Conservation (phyloP, 257 asterid species). For the Gentiana straminea region DNA sequence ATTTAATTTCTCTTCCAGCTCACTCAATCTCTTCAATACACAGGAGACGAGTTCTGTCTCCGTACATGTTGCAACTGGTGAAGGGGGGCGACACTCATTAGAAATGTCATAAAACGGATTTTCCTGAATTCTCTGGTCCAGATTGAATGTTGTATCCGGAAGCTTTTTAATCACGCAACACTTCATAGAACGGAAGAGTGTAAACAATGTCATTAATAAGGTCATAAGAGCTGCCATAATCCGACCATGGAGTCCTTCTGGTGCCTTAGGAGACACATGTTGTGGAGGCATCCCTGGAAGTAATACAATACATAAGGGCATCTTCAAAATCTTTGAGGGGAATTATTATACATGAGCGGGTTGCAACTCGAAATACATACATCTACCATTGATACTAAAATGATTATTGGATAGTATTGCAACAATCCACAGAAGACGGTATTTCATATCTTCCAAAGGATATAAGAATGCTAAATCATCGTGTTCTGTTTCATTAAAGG, state of each 20-base stretch:
- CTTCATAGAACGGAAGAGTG: conserved; percentile 47
- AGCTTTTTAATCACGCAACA: conserved; percentile 39
- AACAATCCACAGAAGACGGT: too few species aligned
- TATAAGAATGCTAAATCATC: too few species aligned
- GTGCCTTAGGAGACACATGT: conserved; percentile 38
- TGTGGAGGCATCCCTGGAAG: conserved; percentile 28
- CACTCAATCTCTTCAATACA: conserved; percentile 73
- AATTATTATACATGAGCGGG: too few species aligned
- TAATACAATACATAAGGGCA: too few species aligned
- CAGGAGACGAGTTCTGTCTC: conserved; percentile 71
- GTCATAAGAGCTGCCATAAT: conserved; percentile 54
- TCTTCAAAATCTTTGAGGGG: too few species aligned
- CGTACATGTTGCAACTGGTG: conserved; percentile 63
- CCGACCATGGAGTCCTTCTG: conserved; percentile 43
- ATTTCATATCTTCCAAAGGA: too few species aligned
- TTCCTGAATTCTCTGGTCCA: conserved; percentile 30
- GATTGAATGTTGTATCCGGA: conserved; percentile 33
- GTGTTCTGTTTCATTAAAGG: too few species aligned
- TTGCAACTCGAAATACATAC: too few species aligned
- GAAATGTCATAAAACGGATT: conserved; percentile 32
- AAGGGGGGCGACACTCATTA: conserved; percentile 69
- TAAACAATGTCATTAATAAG: conserved; percentile 52
- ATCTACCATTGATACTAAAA: too few species aligned
- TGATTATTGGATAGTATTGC: too few species aligned
- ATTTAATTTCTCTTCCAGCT: conserved; percentile 71